Percentiles rank a stretch among this genome's conserved stretches.
These are phyloP conservation scores for Plectosphaerella sp. DNA, from an alignment of 2,329 filamentous ascomycete species.

Conservation along the genomic window DNA sequence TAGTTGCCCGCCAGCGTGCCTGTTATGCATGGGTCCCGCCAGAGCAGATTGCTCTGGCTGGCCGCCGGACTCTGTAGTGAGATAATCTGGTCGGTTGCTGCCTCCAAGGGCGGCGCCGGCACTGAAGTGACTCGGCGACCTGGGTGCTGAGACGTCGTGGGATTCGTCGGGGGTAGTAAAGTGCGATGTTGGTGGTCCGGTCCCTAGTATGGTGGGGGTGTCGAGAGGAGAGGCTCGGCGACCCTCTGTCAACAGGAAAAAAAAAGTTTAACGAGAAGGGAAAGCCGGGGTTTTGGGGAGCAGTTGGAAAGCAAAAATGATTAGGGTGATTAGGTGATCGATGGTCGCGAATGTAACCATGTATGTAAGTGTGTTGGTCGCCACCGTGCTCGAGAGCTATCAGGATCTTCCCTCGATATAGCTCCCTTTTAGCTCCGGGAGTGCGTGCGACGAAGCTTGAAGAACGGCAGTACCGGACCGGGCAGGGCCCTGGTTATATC, in stretches of 20 bases:
- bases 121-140: conserved; percentile 8
- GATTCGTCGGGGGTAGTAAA: conserved; percentile 4
- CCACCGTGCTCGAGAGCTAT: conserved; percentile 12
- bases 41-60: conserved; percentile 74
- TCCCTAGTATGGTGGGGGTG: too few relatives aligned
- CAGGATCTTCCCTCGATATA: conserved; percentile 23
- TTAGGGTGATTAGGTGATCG: not conserved
- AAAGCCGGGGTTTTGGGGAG: conserved; percentile 9
- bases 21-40: conserved; percentile 70
- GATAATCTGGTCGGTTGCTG: conserved; percentile 50
- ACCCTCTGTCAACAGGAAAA: conserved; percentile 7
- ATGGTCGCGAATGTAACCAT: not conserved
- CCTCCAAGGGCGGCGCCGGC: conserved; percentile 48
- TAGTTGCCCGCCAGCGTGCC: conserved; percentile 72
- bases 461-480: conserved; percentile 19
- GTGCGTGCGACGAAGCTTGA: not conserved
- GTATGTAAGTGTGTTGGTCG: conserved; percentile 5
- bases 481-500: conserved; percentile 40
- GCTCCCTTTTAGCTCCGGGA: conserved; percentile 21
- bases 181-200: too few relatives aligned
- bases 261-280: conserved; percentile 11
- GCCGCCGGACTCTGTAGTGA: conserved; percentile 59
- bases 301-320: not conserved
- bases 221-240: conserved; percentile 11
- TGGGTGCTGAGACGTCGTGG: conserved; percentile 12